Percentiles rank a stretch among this genome's conserved stretches.
phyloP scores from a whole-genome alignment of 371 early-diverging fungal species.

The Gilbertella persicaria region DNA sequence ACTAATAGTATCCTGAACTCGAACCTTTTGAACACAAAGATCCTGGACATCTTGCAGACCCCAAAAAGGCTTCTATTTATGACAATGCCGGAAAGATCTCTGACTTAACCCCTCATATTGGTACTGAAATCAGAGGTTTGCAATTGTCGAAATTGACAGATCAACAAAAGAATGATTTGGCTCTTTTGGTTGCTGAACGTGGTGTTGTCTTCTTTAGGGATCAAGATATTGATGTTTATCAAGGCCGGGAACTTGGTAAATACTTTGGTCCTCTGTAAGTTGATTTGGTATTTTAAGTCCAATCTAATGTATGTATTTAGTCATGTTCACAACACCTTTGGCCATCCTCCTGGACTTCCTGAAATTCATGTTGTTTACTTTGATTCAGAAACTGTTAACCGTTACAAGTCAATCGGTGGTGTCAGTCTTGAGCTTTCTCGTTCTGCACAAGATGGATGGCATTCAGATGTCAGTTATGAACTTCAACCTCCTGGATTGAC shows the following conservation, averaged over 20 bases:
- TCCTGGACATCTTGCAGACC: constrained; percentile 54
- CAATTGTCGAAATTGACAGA: constrained; percentile 55
- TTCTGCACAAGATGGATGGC: constrained; percentile 45
- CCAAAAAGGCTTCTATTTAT: constrained; percentile 59
- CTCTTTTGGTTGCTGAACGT: constrained; percentile 62
- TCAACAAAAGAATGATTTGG: constrained; percentile 59
- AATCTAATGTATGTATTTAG: constrained; percentile 1
- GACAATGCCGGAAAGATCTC: constrained; percentile 58
- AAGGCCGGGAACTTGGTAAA: constrained; percentile 54
- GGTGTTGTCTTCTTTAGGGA: constrained; percentile 70
- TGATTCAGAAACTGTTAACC: constrained; percentile 17
- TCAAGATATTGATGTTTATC: constrained; percentile 59
- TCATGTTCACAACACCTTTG: constrained; percentile 36
- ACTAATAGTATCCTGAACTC: constrained; percentile 35
- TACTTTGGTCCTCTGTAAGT: constrained; percentile 54
- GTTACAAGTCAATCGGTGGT: neutral
- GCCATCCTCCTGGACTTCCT: constrained; percentile 34
- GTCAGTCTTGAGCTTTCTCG: neutral
- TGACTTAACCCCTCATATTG: constrained; percentile 65
- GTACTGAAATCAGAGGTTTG: constrained; percentile 71
- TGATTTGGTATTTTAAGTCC: neutral
- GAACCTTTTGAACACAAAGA: constrained; percentile 39
- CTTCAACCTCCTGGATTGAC: constrained; percentile 59
- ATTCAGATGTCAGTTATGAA: constrained; percentile 64
- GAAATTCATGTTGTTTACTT: constrained; percentile 37